Evolutionary conservation across 2,329 filamentous ascomycete species (phyloP).

Genomic region (Pyrenochaeta sp.): DNA sequence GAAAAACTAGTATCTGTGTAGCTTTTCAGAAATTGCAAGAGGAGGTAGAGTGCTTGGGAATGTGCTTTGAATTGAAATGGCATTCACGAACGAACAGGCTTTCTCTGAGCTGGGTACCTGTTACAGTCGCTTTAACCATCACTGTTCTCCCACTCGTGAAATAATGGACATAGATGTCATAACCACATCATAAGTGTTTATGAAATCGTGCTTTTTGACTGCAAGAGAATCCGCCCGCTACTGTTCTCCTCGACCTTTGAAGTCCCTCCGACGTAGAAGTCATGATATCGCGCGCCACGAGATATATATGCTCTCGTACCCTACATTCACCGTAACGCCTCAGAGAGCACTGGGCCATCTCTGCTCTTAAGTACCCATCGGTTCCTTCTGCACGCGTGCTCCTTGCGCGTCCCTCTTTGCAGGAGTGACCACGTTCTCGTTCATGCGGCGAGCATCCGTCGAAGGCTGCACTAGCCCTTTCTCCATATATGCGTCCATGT

Average conservation of each 20-base stretch:
- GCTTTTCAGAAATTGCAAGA: too few species aligned
- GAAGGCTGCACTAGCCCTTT: not conserved
- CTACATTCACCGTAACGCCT: not conserved
- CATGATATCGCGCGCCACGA: not conserved
- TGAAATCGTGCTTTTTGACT: too few species aligned
- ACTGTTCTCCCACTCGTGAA: too few species aligned
- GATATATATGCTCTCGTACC: not conserved
- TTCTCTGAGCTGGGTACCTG: too few species aligned
- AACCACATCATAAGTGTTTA: too few species aligned
- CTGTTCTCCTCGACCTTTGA: not conserved
- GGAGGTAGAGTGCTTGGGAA: too few species aligned
- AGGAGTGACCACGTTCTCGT: not conserved
- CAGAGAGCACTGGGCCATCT: not conserved
- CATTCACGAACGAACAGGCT: too few species aligned
- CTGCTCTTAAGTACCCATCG: not conserved
- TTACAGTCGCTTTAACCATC: too few species aligned
- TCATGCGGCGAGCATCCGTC: not conserved
- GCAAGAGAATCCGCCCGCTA: too few species aligned
- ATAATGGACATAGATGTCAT: too few species aligned
- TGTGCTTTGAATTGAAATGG: too few species aligned
- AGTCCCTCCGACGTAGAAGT: not conserved
- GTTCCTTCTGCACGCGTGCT: not conserved
- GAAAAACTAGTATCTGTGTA: too few species aligned
- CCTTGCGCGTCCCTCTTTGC: not conserved
- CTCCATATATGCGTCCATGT: slow-evolving; percentile 6